These are phyloP conservation scores for Lantana camara DNA, from an alignment of 257 asterid species.

Conservation along the genomic window DNA sequence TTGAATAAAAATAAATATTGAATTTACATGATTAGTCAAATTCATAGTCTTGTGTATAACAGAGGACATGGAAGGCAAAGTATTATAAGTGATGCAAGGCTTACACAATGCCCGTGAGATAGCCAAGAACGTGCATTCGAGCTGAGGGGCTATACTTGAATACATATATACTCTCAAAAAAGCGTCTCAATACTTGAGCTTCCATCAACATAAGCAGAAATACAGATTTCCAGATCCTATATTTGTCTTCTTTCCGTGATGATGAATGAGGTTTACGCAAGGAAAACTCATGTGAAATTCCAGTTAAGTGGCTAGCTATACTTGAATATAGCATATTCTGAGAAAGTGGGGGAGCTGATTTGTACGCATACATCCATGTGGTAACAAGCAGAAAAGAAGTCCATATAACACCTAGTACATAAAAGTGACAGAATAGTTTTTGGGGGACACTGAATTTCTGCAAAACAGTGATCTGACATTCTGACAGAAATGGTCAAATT, in stretches of 20 bases:
- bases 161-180: constrained; percentile 74
- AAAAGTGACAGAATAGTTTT: constrained; percentile 80
- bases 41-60: too few relatives aligned
- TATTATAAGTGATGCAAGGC: constrained; percentile 30
- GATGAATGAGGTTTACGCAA: constrained; percentile 37
- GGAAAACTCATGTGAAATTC: constrained; percentile 55
- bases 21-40: too few relatives aligned
- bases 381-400: constrained; percentile 62
- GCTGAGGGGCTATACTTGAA: constrained; percentile 86
- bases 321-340: constrained; percentile 51
- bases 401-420: constrained; percentile 68
- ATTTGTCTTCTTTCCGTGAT: constrained; percentile 32
- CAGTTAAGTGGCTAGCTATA: constrained; percentile 67
- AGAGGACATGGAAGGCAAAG: neutral
- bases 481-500: too few relatives aligned
- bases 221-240: constrained; percentile 63
- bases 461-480: constrained; percentile 24
- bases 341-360: constrained; percentile 43
- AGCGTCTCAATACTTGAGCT: constrained; percentile 78
- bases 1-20: too few relatives aligned
- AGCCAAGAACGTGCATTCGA: constrained; percentile 79
- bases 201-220: constrained; percentile 85
- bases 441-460: constrained; percentile 85
- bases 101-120: constrained; percentile 75
- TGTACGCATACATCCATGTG: constrained; percentile 73